Evolutionary conservation across 345 rosid genomes (phyloP), one percentile per base, ranked within the genome.

Genomic region (Carallia brachiata): DNA sequence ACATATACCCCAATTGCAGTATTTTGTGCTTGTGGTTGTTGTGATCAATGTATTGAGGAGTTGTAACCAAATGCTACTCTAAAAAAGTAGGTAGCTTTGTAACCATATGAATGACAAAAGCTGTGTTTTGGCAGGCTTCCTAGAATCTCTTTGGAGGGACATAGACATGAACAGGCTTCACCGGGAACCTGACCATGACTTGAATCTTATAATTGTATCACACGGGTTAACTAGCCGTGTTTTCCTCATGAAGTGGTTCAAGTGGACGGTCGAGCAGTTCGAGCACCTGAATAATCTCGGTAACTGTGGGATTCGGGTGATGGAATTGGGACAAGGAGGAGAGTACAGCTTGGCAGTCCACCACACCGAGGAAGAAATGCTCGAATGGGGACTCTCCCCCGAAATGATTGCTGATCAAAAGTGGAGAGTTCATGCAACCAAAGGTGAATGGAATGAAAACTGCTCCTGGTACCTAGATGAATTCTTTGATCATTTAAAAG

Each of bases 211-310:
- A 68, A 92, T 96, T 3, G 84, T 92, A 65, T 79, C 97, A 4
- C 99, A 92, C 23, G 98, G 98, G 16, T 78, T 92, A 71, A 83
- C 99, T 2, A 78, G 84, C 0, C 91, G 99, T 0, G 98, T 96
- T 18, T 92, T 96, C 87, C 89, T 96, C 62, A 90, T 96, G 99
- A 96, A 96, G 79, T 96, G 99, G 99, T 92, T 92, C 79, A 92
- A 92, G 82, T 96, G 99, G 99, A 88, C 89, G 0, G 97, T 96
- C 1, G 93, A 89, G 63, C 98, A 92, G 67, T 92, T 92, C 6
- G 98, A 96, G 79, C 78, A 2, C 19, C 77, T 96, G 37, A 90
- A 89, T 74, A 96, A 96, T 78, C 87, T 66, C 0, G 91, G 82
- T 5, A 96, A 92, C 77, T 92, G 96, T 27, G 98, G 76, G 84